A percentile compares a stretch with the other conserved stretches of the same genome.
Evolutionary conservation across 495 filamentous ascomycete genomes (phyloP).

Genomic region (Lophiotrema nucula): DNA sequence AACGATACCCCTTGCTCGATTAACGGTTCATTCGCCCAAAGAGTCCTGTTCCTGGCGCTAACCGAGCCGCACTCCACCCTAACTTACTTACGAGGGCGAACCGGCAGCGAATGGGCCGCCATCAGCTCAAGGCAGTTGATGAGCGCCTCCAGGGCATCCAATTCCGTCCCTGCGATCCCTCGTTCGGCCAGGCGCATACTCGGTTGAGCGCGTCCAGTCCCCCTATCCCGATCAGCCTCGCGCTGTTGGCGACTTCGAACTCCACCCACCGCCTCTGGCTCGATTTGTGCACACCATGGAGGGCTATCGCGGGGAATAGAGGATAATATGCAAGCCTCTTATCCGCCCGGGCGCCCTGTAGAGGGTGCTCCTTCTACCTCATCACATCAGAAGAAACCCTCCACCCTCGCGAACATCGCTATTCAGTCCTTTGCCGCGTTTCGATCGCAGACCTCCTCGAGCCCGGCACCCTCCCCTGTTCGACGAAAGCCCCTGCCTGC

Average conservation of each 20-base stretch:
- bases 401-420: constrained; percentile 36
- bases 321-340: constrained; percentile 30
- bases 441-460: constrained; percentile 35
- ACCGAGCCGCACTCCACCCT: not conserved
- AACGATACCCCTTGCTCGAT: no score
- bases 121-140: not conserved
- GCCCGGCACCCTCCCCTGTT: constrained; percentile 37
- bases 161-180: constrained; percentile 13
- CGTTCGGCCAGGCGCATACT: not conserved
- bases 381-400: constrained; percentile 24
- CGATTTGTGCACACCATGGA: constrained; percentile 35
- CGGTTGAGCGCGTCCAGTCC: constrained; percentile 25
- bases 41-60: not conserved
- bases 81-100: not conserved
- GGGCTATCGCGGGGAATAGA: constrained; percentile 1
- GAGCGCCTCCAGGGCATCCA: constrained; percentile 8
- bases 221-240: constrained; percentile 27
- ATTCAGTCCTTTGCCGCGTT: constrained; percentile 40
- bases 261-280: constrained; percentile 17
- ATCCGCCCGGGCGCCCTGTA: constrained; percentile 12
- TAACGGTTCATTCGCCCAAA: not conserved
- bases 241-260: not conserved
- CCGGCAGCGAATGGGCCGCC: not conserved
- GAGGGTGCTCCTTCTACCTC: constrained; percentile 14
- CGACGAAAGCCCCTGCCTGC: constrained; percentile 37